A percentile compares a stretch with the other conserved stretches of the same genome.
Conservation (phyloP, 805 yeast species). For the Saccharomyces mikatae region DNA sequence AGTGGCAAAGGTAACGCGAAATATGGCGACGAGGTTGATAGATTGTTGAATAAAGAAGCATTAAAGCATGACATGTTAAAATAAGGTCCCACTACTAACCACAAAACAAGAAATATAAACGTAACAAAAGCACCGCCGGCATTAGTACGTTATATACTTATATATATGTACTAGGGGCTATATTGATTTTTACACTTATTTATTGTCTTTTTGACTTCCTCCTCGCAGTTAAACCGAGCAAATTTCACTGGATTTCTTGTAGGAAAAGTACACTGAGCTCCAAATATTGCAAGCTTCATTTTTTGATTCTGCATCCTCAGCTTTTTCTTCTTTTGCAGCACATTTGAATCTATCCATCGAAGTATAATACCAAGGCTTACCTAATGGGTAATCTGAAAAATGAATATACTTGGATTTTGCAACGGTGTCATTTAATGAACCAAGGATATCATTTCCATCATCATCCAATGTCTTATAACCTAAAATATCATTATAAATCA, state of each 20-base stretch:
- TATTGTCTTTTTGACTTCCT: not conserved
- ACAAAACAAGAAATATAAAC: not conserved
- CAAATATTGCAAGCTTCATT: slow-evolving; percentile 19
- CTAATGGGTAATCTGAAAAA: slow-evolving; percentile 58
- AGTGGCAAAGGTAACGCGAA: slow-evolving; percentile 39
- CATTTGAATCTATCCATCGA: slow-evolving; percentile 19
- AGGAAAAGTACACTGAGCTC: slow-evolving; percentile 18
- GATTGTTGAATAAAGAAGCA: slow-evolving; percentile 61
- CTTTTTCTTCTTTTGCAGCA: slow-evolving; percentile 6
- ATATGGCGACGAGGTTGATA: slow-evolving; percentile 77
- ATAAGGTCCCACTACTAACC: not conserved
- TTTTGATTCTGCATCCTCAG: slow-evolving; percentile 8
- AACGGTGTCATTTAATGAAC: slow-evolving; percentile 19
- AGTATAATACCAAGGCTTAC: slow-evolving; percentile 53
- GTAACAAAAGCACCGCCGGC: not conserved
- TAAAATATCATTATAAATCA: slow-evolving; percentile 22
- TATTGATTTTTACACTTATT: not conserved
- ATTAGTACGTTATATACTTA: not conserved
- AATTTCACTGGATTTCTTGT: slow-evolving; percentile 11
- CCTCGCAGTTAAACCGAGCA: slow-evolving; percentile 6
- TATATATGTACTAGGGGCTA: not conserved
- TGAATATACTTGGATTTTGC: slow-evolving; percentile 42
- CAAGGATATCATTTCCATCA: slow-evolving; percentile 11
- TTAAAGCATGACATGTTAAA: slow-evolving; percentile 32
- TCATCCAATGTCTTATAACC: slow-evolving; percentile 22